A percentile compares a stretch with the other conserved stretches of the same genome.
phyloP scores from a whole-genome alignment of 1,284 basidiomycete species.

The Hymenochaete sp. region DNA sequence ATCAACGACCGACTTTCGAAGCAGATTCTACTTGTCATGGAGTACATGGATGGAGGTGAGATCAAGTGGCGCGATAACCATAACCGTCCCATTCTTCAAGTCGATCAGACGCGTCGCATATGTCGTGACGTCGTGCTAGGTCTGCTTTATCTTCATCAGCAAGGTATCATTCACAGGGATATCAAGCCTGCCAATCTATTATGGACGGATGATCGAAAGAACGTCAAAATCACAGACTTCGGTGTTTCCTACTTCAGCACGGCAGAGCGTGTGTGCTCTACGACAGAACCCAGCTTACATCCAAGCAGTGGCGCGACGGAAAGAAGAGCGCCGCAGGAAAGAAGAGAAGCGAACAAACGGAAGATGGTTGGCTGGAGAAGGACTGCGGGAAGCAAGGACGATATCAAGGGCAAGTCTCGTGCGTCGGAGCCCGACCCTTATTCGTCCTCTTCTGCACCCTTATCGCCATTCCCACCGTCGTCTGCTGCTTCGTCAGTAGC shows the following conservation, averaged over 20 bases:
- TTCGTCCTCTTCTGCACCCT: too few species aligned
- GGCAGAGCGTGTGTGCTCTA: conserved; percentile 66
- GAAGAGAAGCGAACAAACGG: conserved; percentile 3
- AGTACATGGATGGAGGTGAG: conserved; percentile 93
- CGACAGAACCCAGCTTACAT: conserved; percentile 44
- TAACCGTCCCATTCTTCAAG: conserved; percentile 63
- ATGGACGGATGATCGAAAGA: conserved; percentile 72
- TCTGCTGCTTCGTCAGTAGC: not conserved
- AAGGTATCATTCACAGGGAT: conserved; percentile 98
- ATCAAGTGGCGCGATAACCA: conserved; percentile 75
- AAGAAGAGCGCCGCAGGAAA: too few species aligned
- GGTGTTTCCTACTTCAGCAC: conserved; percentile 95
- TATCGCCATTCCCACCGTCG: too few species aligned
- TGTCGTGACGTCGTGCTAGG: conserved; percentile 91
- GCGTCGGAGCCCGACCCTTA: conserved; percentile 1
- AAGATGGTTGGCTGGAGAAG: conserved; percentile 25
- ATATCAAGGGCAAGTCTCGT: conserved; percentile 39
- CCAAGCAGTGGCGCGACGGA: conserved; percentile 17
- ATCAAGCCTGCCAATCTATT: conserved; percentile 98
- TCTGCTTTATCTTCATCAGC: conserved; percentile 90
- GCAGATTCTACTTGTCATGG: conserved; percentile 96
- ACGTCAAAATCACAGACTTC: conserved; percentile 97
- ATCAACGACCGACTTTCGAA: conserved; percentile 89
- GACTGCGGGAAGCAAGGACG: conserved; percentile 71
- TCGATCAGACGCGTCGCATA: conserved; percentile 78